A percentile compares a stretch with the other conserved stretches of the same genome.
Conservation (phyloP, 371 early-diverging fungal genomes). For the Mucor sp. region DNA sequence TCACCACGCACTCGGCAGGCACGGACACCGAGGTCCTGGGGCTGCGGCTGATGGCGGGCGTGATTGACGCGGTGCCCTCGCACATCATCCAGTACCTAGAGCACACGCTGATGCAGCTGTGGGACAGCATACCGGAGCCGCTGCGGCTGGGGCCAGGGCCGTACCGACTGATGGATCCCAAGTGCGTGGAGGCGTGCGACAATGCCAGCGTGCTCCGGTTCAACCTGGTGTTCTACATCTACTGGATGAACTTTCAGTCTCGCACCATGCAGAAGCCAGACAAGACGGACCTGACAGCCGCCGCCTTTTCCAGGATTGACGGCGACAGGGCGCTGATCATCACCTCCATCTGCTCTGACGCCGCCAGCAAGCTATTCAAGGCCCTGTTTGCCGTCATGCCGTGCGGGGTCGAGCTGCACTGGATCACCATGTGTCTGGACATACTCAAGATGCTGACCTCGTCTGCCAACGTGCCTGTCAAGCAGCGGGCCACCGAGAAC, state of each 20-base stretch:
- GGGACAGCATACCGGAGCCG: constrained; percentile 23
- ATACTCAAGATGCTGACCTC: constrained; percentile 12
- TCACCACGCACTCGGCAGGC: constrained; percentile 11
- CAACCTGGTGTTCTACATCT: constrained; percentile 27
- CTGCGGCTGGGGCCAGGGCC: constrained; percentile 22
- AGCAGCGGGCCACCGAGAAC: constrained; percentile 24
- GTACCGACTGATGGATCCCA: constrained; percentile 18
- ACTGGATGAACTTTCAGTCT: constrained; percentile 31
- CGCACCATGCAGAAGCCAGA: constrained; percentile 30
- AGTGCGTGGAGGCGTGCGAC: constrained; percentile 7
- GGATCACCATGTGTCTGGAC: constrained; percentile 32
- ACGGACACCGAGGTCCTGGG: constrained; percentile 2
- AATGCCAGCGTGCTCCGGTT: constrained; percentile 23
- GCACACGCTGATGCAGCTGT: constrained; percentile 21
- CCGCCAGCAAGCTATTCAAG: constrained; percentile 25
- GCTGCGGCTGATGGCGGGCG: constrained; percentile 25
- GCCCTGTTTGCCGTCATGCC: constrained; percentile 19
- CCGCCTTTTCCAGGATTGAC: constrained; percentile 23
- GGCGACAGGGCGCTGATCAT: constrained; percentile 35
- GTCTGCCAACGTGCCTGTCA: constrained; percentile 17
- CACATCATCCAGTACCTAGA: constrained; percentile 25
- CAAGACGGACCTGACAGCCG: constrained; percentile 19
- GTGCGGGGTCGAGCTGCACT: constrained; percentile 36
- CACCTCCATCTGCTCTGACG: constrained; percentile 39
- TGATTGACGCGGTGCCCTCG: constrained; percentile 19